phyloP scores from a whole-genome alignment of 352 stramenopile genomes.

The Globisporangium sylvaticum region DNA sequence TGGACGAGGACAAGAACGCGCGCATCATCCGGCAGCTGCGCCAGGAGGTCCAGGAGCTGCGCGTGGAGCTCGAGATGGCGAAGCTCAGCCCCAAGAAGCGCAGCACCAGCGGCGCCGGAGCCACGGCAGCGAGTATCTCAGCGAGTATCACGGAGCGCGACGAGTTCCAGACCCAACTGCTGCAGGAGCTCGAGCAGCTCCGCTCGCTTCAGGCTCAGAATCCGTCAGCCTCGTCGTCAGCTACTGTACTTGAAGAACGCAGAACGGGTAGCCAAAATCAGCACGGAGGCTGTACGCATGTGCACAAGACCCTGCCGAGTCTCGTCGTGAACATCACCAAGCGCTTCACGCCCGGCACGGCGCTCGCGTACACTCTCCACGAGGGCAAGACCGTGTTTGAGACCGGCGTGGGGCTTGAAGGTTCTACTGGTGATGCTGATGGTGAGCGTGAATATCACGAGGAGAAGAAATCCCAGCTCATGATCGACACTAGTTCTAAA shows the following conservation, averaged over 20 bases:
- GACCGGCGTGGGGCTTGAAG: constrained; percentile 15
- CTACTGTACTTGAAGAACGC: too few species aligned
- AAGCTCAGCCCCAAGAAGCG: constrained; percentile 24
- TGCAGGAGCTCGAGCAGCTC: constrained; percentile 47
- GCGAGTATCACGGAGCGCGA: constrained; percentile 35
- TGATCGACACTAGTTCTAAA: neutral
- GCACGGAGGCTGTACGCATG: constrained; percentile 4
- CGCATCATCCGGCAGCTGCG: constrained; percentile 73
- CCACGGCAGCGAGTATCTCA: constrained; percentile 28
- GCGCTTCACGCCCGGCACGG: constrained; percentile 25
- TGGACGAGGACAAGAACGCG: constrained; percentile 84
- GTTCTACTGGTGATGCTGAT: constrained; percentile 14
- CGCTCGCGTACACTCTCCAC: constrained; percentile 37
- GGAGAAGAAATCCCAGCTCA: neutral
- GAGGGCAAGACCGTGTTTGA: constrained; percentile 48
- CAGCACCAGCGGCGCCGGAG: constrained; percentile 22
- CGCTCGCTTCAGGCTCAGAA: constrained; percentile 26
- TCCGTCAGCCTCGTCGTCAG: neutral
- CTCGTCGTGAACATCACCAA: constrained; percentile 43
- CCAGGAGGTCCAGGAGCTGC: constrained; percentile 64
- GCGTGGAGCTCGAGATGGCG: constrained; percentile 30
- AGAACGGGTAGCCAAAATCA: too few species aligned
- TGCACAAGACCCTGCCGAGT: constrained; percentile 37
- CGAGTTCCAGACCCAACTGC: constrained; percentile 39
- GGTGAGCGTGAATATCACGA: constrained; percentile 12